Conservation (phyloP, 345 rosid genomes). For the Rhodamnia argentea region DNA sequence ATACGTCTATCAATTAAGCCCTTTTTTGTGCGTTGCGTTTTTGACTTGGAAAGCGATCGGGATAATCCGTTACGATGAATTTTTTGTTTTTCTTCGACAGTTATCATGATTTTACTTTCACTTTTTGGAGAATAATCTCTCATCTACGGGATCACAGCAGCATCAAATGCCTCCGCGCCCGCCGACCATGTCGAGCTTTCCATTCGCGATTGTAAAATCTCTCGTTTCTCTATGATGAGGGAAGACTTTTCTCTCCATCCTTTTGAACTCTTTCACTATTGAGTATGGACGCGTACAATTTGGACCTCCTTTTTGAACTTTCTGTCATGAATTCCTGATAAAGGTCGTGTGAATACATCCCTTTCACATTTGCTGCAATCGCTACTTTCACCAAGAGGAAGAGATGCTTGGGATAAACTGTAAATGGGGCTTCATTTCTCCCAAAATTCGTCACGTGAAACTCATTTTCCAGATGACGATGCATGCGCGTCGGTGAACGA, state of each 20-base stretch:
- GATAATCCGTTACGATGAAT: background rate
- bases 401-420: background rate
- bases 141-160: background rate
- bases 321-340: background rate
- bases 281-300: background rate
- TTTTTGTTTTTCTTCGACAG: background rate
- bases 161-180: background rate
- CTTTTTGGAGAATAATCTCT: background rate
- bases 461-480: background rate
- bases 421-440: background rate
- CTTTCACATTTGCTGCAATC: background rate
- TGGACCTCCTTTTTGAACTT: background rate
- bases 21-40: background rate
- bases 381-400: background rate
- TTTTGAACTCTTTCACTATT: background rate
- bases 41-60: background rate
- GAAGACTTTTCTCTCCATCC: background rate
- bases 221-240: background rate
- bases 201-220: background rate
- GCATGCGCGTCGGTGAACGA: background rate
- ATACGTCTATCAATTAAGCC: background rate
- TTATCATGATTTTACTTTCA: background rate
- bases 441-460: background rate
- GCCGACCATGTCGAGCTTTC: background rate
- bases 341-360: background rate